These are phyloP conservation scores for Scheffersomyces segobiensis DNA, from an alignment of 1,139 yeast genomes.

Conservation along the genomic window DNA sequence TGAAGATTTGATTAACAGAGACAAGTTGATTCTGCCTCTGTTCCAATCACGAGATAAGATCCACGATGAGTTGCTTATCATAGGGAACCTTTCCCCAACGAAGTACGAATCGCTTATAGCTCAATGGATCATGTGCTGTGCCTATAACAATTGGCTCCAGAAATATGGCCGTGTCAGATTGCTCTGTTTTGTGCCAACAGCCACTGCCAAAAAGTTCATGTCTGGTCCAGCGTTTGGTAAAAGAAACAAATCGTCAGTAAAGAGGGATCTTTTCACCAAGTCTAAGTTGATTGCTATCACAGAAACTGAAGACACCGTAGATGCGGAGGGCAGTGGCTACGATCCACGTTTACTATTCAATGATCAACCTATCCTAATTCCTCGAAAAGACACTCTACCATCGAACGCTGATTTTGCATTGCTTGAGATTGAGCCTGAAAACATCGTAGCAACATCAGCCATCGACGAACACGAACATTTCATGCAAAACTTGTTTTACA, in stretches of 20 bases:
- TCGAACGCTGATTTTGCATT: constrained; percentile 36
- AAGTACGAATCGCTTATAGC: constrained; percentile 62
- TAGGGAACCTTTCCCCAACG: constrained; percentile 60
- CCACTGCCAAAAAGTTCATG: constrained; percentile 61
- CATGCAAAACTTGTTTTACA: constrained; percentile 61
- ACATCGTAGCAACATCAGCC: constrained; percentile 19
- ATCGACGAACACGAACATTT: constrained; percentile 67
- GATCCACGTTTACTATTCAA: constrained; percentile 38
- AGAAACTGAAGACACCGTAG: constrained; percentile 20
- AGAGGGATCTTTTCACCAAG: constrained; percentile 61
- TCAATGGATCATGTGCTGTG: constrained; percentile 75
- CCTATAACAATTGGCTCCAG: constrained; percentile 73
- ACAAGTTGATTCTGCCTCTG: constrained; percentile 42
- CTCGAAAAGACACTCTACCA: constrained; percentile 25
- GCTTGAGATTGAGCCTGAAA: constrained; percentile 61
- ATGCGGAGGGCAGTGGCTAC: constrained; percentile 30
- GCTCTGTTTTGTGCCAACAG: constrained; percentile 61
- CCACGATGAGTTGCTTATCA: constrained; percentile 61
- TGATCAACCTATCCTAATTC: constrained; percentile 41
- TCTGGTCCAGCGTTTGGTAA: constrained; percentile 46
- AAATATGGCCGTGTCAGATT: constrained; percentile 72
- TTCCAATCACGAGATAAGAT: constrained; percentile 43
- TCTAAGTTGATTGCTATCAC: constrained; percentile 52
- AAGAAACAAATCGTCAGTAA: constrained; percentile 60
- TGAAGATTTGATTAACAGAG: constrained; percentile 39